Conservation (phyloP, 106 monocot genomes). For the Xerophyta viscosa region DNA sequence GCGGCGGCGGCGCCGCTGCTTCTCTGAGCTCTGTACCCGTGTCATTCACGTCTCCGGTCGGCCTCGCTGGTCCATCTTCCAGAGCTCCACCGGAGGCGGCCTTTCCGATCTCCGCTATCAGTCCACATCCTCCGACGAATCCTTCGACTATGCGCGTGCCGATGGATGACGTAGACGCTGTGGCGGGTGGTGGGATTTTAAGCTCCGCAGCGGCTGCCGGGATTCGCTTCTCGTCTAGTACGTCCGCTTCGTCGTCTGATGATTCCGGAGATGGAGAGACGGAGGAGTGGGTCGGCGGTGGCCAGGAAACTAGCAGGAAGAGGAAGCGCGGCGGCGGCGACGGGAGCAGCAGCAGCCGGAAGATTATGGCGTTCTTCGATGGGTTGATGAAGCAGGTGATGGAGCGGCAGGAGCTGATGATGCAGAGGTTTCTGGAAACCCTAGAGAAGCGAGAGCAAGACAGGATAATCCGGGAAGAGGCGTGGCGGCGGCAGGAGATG, state of each 20-base stretch:
- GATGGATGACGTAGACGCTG: no score
- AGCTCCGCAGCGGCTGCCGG: neutral
- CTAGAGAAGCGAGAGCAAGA: slow-evolving; percentile 85
- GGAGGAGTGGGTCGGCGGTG: slow-evolving; percentile 20
- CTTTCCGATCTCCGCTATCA: slow-evolving; percentile 7
- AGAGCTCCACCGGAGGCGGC: neutral
- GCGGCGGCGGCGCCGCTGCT: neutral
- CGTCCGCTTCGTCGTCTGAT: slow-evolving; percentile 24
- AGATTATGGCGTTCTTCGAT: slow-evolving; percentile 66
- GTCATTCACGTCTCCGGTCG: neutral
- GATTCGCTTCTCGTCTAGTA: slow-evolving; percentile 59
- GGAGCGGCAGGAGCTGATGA: slow-evolving; percentile 81
- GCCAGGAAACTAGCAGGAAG: slow-evolving; percentile 11
- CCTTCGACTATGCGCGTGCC: no score
- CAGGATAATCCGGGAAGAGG: slow-evolving; percentile 70
- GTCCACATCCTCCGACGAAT: slow-evolving; percentile 6
- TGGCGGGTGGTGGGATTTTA: no score
- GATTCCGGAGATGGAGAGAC: slow-evolving; percentile 41
- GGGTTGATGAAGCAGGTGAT: slow-evolving; percentile 69
- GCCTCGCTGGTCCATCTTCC: neutral
- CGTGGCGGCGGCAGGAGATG: slow-evolving; percentile 84
- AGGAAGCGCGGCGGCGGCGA: slow-evolving; percentile 1
- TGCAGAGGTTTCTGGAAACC: slow-evolving; percentile 63
- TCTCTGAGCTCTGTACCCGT: no score
- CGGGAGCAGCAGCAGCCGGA: slow-evolving; percentile 18